phyloP scores from a whole-genome alignment of 495 filamentous ascomycete genomes.

The Penicillium salamii region DNA sequence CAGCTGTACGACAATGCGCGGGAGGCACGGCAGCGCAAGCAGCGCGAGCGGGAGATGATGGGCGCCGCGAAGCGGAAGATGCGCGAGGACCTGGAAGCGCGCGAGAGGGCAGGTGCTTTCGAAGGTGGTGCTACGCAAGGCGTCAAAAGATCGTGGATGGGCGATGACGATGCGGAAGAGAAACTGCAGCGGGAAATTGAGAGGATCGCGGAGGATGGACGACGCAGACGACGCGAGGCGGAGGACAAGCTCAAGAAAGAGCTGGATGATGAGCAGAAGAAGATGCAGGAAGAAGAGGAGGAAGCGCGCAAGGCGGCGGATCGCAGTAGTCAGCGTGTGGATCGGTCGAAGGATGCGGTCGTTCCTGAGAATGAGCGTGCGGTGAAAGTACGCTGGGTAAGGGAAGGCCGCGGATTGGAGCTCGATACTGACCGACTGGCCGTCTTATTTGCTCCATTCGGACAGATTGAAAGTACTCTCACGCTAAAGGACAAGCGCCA shows the following conservation, averaged over 20 bases:
- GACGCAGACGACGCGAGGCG: constrained; percentile 48
- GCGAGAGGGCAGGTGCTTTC: constrained; percentile 49
- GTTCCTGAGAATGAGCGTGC: constrained; percentile 57
- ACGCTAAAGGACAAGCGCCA: constrained; percentile 55
- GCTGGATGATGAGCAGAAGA: constrained; percentile 48
- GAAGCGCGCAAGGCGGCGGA: constrained; percentile 30
- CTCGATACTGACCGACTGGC: constrained; percentile 45
- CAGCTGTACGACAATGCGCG: constrained; percentile 69
- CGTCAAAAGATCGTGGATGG: constrained; percentile 46
- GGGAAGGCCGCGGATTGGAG: constrained; percentile 43
- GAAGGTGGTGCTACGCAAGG: constrained; percentile 29
- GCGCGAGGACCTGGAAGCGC: constrained; percentile 70
- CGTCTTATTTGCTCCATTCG: constrained; percentile 51
- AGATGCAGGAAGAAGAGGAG: constrained; percentile 35
- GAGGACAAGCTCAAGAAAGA: constrained; percentile 48
- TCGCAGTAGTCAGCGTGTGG: constrained; percentile 34
- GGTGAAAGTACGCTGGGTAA: constrained; percentile 57
- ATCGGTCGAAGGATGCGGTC: constrained; percentile 40
- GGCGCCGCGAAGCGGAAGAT: constrained; percentile 66
- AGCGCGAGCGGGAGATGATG: constrained; percentile 62
- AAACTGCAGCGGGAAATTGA: constrained; percentile 58
- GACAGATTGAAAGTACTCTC: constrained; percentile 52
- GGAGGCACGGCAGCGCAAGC: constrained; percentile 56
- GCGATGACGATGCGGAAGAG: constrained; percentile 53
- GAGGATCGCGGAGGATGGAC: constrained; percentile 62